These are phyloP conservation scores for Colletotrichum sp. DNA, from an alignment of 2,329 filamentous ascomycete genomes.

Conservation along the genomic window DNA sequence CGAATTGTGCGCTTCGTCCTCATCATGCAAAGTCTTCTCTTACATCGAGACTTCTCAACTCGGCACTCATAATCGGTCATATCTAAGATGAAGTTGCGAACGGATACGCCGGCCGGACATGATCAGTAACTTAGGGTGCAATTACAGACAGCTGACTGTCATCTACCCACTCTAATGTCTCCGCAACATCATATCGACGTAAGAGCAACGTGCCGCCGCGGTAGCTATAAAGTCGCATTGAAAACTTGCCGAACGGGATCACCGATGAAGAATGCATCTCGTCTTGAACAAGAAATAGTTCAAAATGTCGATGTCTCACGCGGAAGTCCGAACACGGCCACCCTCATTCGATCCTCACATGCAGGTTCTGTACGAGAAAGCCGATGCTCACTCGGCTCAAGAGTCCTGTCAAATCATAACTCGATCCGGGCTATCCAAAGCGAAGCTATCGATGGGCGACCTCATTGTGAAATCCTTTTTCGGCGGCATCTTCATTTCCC, in stretches of 20 bases:
- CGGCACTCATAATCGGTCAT: not conserved
- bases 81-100: not conserved
- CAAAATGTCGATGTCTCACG: not conserved
- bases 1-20: not conserved
- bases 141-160: not conserved
- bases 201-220: not conserved
- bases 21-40: not conserved
- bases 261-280: not conserved
- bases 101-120: not conserved
- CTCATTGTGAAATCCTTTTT: not conserved
- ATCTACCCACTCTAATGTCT: not conserved
- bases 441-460: not conserved
- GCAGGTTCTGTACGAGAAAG: not conserved
- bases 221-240: not conserved
- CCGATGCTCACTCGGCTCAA: not conserved
- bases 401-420: not conserved
- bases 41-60: not conserved
- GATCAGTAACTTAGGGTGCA: not conserved
- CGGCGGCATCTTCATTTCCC: conserved; percentile 5
- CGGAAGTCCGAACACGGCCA: not conserved
- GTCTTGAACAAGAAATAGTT: not conserved
- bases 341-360: not conserved
- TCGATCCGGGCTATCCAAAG: not conserved
- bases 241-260: fast-evolving
- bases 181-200: not conserved